Base-by-base conservation (phyloP, 495 filamentous ascomycete species). In the Penicillium dipodomyicola region DNA sequence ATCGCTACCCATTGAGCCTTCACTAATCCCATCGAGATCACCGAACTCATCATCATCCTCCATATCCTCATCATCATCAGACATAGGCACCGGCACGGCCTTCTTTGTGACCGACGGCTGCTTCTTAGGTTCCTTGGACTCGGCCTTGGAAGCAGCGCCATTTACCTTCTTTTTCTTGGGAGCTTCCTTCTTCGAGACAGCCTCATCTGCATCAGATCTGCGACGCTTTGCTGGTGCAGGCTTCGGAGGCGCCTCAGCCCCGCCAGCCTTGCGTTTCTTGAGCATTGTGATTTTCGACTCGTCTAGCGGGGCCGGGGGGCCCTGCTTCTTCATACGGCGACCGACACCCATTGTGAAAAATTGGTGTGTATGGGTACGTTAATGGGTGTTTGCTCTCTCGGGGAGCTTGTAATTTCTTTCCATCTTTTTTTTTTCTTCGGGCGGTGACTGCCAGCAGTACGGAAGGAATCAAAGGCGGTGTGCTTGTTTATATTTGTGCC, bases 311-410 rank as follows among this genome's bases (percentile, higher is more conserved):
- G 85, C 81, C 30, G 95, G 95, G 58, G 88, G 82, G 35, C 91
- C 95, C 79, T 98, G 94, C 75, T 97, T 96, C 70, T 89, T 86
- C 87, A 96, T 93, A 60, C 94, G 91, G 65, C 91, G 89, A 60
- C 91, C 89, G 56, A 82, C 78, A 75, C 92, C 92, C 92, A 96
- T 97, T 69, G 71, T 85, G 69, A 69, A 52, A 52, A 49, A 56
- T 42, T 55, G 55, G 48, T 56, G 58, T 62, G 55, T 64, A 58
- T 65, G 55, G 52, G 44, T 20, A 54, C 22, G 42, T 54, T 65
- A 64, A 50, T 27, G 30, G 30, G 33, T 55, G 45, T 58, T 50
- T 57, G 46, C 50, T 53, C n/a, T 32, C 45, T 32, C 15, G 51
- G 29, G 47, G 53, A 56, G 54, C 47, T 51, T 35, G 35, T 29